phyloP scores from a whole-genome alignment of 2,329 filamentous ascomycete species.

The Claviceps maximensis region DNA sequence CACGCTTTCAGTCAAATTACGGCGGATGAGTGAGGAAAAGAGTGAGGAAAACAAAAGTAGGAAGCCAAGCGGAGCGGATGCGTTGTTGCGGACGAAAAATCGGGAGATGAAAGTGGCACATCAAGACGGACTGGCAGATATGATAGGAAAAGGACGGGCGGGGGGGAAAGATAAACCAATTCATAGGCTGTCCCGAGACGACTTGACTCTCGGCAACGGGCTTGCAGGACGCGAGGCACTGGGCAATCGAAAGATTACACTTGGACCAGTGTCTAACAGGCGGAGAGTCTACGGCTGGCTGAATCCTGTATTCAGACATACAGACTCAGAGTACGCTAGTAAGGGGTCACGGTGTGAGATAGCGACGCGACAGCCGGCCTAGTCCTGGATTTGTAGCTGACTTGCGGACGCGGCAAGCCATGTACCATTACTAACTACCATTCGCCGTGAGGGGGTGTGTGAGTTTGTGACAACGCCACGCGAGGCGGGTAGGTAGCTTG shows the following conservation, averaged over 20 bases:
- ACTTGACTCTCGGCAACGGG: not conserved
- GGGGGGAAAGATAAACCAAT: not conserved
- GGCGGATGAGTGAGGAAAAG: not conserved
- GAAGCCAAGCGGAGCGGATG: not conserved
- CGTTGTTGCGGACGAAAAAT: not conserved
- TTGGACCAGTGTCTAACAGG: slow-evolving; percentile 4
- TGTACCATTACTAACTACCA: not conserved
- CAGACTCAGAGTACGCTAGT: slow-evolving; percentile 4
- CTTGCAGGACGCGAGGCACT: not conserved
- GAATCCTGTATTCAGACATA: slow-evolving; percentile 3
- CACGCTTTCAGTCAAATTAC: not conserved
- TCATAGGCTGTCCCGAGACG: slow-evolving; percentile 1
- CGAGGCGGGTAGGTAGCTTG: slow-evolving; percentile 3
- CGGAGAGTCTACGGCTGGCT: slow-evolving; percentile 4
- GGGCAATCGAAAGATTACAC: not conserved
- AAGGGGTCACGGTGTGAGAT: not conserved
- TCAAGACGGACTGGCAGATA: not conserved
- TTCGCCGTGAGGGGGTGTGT: not conserved
- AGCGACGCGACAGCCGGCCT: slow-evolving; percentile 5
- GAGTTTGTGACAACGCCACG: slow-evolving; percentile 3
- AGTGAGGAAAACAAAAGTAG: not conserved
- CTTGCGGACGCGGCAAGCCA: not conserved
- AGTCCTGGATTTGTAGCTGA: slow-evolving; percentile 6
- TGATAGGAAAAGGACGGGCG: not conserved
- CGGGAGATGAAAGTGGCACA: not conserved